Evolutionary conservation across 257 asterid species (phyloP), one percentile per base, ranked within the genome.

Genomic region (Solanum medicagineum): DNA sequence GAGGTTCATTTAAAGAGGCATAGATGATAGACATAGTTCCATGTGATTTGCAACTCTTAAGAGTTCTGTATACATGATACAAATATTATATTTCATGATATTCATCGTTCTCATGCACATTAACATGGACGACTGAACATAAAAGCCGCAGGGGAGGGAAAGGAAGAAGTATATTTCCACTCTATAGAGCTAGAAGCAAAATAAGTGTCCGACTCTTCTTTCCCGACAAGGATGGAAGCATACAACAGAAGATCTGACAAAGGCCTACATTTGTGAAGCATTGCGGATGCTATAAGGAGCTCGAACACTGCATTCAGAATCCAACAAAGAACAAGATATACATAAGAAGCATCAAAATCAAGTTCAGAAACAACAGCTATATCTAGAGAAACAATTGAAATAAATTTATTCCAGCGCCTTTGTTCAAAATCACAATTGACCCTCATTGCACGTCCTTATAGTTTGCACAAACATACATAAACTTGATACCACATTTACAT

Each of bases 221-320:
- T 95, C 98, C 99, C 98, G 94, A 87, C 88, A 96, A 0, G 97
- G 98, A 59, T 89, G 94, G 91, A 95, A 96, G 92, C 98, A 92
- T 22, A 93, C 98, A 93, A 94, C 44, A 26, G 42, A 68, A 68
- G 47, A 68, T 47, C 49, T 68, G 47, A 32, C 22, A 29, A 29
- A 68, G 75, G 75, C 49, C 22, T 7, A 66, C 1, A 16, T 16
- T 8, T 8, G 47, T 32, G 47, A 68, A n/a, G n/a, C 3, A 15
- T 68, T 16, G 22, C n/a, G 10, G 75, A 68, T 16, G 74, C 22
- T 32, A 66, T 15, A 66, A 66, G 16, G 12, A 66, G 22, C 16
- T 66, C n/a, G 44, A 32, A 66, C 74, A 66, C 19, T 32, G 47
- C 16, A 15, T 32, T 32, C 47, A 29, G 74, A 66, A 66, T 3